phyloP scores from a whole-genome alignment of 139 green algal genomes.

The Chlorella vulgaris region DNA sequence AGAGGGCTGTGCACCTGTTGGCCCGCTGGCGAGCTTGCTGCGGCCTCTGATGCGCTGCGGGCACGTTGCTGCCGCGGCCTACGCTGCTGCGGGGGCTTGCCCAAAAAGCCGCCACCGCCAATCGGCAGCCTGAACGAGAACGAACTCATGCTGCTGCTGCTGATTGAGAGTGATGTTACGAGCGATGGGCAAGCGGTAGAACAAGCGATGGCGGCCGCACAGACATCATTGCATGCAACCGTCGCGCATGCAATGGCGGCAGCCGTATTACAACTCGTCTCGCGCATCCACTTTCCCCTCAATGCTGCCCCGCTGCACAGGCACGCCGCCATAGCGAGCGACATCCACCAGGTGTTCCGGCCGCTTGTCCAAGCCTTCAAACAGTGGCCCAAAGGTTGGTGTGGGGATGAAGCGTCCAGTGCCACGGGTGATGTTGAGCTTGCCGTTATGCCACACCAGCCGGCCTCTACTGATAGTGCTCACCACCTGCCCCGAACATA shows the following conservation, averaged over 20 bases:
- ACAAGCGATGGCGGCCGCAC: neutral
- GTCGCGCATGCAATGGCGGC: neutral
- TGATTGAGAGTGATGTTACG: neutral
- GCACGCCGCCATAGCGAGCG: neutral
- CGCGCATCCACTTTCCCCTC: neutral
- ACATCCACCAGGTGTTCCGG: neutral
- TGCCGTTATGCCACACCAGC: slow-evolving; percentile 84
- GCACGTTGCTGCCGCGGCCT: neutral
- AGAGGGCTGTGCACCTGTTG: neutral
- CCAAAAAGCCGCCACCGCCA: neutral
- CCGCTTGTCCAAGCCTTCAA: slow-evolving; percentile 28
- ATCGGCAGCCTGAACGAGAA: neutral
- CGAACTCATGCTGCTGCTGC: neutral
- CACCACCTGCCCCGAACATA: slow-evolving; percentile 60
- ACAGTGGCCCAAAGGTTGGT: slow-evolving; percentile 22
- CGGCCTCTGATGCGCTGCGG: neutral
- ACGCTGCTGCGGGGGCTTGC: neutral
- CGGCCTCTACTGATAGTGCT: slow-evolving; percentile 88
- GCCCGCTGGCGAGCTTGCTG: neutral
- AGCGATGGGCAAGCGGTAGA: neutral
- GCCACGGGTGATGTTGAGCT: slow-evolving; percentile 67
- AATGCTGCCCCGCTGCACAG: neutral
- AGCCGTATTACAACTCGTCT: neutral
- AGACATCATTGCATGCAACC: too few relatives aligned
- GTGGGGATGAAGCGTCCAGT: slow-evolving; percentile 58